Percentiles rank a stretch among this genome's conserved stretches.
Evolutionary conservation across 2,329 filamentous ascomycete genomes (phyloP).

Genomic region (Cordyceps pruinosa): DNA sequence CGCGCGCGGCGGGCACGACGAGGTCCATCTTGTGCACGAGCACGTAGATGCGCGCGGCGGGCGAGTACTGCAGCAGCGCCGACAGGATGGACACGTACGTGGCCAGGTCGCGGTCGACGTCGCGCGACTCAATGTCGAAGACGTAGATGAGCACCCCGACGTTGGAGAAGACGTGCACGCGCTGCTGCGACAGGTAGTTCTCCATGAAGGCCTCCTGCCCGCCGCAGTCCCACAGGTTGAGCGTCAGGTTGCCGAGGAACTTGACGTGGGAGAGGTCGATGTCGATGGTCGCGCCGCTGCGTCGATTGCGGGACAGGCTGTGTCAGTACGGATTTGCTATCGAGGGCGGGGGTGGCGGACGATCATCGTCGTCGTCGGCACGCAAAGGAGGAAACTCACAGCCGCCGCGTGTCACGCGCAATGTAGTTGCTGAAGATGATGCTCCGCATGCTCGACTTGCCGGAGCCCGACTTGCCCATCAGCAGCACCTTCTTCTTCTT

Average conservation of each 20-base stretch:
- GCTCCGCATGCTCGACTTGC: slow-evolving; percentile 96
- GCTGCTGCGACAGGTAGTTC: slow-evolving; percentile 93
- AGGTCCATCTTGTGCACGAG: slow-evolving; percentile 99
- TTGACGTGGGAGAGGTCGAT: slow-evolving; percentile 98
- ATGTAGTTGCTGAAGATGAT: slow-evolving; percentile 99
- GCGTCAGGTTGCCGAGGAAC: slow-evolving; percentile 93
- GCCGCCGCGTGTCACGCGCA: slow-evolving; percentile 83
- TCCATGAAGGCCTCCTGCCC: slow-evolving; percentile 98
- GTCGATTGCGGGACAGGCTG: background rate
- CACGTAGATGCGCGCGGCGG: slow-evolving; percentile 78
- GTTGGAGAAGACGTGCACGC: slow-evolving; percentile 92
- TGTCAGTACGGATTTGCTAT: background rate
- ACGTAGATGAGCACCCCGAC: slow-evolving; percentile 98
- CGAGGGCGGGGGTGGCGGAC: background rate
- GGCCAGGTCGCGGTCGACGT: slow-evolving; percentile 86
- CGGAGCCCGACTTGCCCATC: slow-evolving; percentile 94
- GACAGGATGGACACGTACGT: slow-evolving; percentile 88
- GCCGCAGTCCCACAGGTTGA: slow-evolving; percentile 98
- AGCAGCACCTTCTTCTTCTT: slow-evolving; percentile 84
- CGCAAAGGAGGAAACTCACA: slow-evolving; percentile 50
- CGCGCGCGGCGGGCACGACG: slow-evolving; percentile 71
- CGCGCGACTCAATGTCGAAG: slow-evolving; percentile 95
- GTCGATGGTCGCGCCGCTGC: slow-evolving; percentile 88
- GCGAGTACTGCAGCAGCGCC: slow-evolving; percentile 79
- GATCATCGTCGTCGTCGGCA: too few relatives aligned